Conservation (phyloP, 2,329 filamentous ascomycete species). For the Fonsecaea pedrosoi region DNA sequence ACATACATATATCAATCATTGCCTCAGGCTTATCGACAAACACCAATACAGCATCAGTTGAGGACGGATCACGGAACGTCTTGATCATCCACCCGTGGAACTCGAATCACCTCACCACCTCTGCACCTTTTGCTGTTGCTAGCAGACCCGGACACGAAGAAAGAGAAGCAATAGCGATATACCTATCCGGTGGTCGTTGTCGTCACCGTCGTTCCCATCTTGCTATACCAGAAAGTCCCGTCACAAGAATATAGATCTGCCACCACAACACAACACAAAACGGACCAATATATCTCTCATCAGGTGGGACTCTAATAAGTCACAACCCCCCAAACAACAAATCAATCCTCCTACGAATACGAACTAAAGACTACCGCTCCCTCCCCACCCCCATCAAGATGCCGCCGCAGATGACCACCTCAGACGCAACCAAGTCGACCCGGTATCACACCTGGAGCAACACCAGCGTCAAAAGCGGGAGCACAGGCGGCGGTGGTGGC, state of each 20-base stretch:
- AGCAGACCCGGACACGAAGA: neutral
- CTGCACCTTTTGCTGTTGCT: neutral
- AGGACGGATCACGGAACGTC: neutral
- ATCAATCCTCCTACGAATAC: too few relatives aligned
- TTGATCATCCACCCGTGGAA: neutral
- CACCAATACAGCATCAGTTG: neutral
- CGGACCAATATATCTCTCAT: neutral
- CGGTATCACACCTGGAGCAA: conserved; percentile 22
- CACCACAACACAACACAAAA: neutral
- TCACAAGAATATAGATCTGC: neutral
- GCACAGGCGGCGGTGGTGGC: conserved; percentile 9
- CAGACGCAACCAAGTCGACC: neutral
- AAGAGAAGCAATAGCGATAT: neutral
- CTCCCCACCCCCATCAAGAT: neutral
- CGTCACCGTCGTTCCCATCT: neutral
- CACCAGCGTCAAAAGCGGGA: conserved; percentile 25
- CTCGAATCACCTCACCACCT: neutral
- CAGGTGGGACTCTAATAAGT: neutral
- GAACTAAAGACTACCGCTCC: too few relatives aligned
- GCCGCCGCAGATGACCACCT: neutral
- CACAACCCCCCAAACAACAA: neutral
- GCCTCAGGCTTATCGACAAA: neutral
- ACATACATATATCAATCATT: neutral
- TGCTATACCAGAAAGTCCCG: neutral
- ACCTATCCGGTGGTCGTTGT: too few relatives aligned